Evolutionary conservation across 352 stramenopile species (phyloP).

Genomic region (Lagenidium sp.): DNA sequence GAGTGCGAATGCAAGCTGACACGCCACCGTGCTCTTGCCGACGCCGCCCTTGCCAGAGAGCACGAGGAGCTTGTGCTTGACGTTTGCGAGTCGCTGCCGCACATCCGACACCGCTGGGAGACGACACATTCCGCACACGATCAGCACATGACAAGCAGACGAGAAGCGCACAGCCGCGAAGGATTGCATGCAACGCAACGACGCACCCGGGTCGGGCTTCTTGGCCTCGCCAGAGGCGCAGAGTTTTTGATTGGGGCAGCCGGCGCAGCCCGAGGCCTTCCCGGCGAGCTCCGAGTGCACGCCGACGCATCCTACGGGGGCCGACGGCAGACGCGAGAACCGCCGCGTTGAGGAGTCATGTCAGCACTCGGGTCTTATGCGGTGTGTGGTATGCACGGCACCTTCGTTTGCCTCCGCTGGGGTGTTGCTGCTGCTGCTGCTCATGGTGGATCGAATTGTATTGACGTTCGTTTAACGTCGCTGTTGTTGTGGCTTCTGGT

Average conservation of each 20-base stretch:
- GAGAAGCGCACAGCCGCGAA: not conserved
- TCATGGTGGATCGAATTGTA: slow-evolving; percentile 3
- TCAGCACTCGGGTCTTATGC: too few species aligned
- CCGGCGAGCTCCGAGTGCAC: slow-evolving; percentile 91
- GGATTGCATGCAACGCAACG: not conserved
- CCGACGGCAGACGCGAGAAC: too few species aligned
- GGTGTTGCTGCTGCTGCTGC: slow-evolving; percentile 25
- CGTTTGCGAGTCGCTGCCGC: slow-evolving; percentile 52
- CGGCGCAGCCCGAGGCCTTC: slow-evolving; percentile 91
- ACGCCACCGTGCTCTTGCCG: slow-evolving; percentile 98
- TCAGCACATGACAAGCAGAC: slow-evolving; percentile 10
- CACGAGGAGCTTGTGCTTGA: slow-evolving; percentile 98
- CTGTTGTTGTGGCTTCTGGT: not conserved
- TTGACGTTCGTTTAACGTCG: not conserved
- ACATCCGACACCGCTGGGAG: slow-evolving; percentile 80
- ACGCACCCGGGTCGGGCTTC: slow-evolving; percentile 70
- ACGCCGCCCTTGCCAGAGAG: slow-evolving; percentile 99
- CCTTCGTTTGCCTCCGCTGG: slow-evolving; percentile 63
- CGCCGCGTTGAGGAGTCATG: too few species aligned
- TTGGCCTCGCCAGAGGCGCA: slow-evolving; percentile 91
- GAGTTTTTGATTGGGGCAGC: slow-evolving; percentile 96
- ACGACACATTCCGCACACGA: slow-evolving; percentile 15
- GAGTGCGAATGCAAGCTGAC: slow-evolving; percentile 96
- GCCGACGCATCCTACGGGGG: slow-evolving; percentile 90
- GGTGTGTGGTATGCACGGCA: too few species aligned